Evolutionary conservation across 164 flowering plant genomes (phyloP), one percentile per base, ranked within the genome.

Genomic region (Macadamia integrifolia): DNA sequence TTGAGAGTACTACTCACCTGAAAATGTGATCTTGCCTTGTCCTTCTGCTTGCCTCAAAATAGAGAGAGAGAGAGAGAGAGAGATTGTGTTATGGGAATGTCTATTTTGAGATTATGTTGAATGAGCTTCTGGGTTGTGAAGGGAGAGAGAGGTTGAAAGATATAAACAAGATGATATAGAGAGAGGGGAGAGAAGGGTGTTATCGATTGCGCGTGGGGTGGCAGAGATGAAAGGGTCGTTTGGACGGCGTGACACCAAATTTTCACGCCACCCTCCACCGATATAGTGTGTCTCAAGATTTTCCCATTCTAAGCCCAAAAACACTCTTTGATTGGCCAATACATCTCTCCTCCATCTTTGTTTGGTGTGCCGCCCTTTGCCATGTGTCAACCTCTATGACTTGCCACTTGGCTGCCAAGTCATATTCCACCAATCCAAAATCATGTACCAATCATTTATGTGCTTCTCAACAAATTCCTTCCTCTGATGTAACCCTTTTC

Each of bases 261-360:
- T 80, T 75, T 86, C 86, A 86, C 89, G 89, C 87, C 85, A 84
- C 80, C 80, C 68, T 60, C 76, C 82, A 71, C 81, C 85, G 79
- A 77, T 70, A 65, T 76, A 73, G 77, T 82, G 64, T 77, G 55
- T 52, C 70, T 67, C 76, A 80, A 74, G 80, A 61, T 68, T 80
- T 78, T 66, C 32, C n/a, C n/a, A 18, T 40, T 14, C 32, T 56
- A 57, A 18, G 0, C 23, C 61, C 60, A 58, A 8, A 35, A 9
- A 46, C 50, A 46, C 50, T 35, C 40, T 35, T 35, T 35, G 40
- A 46, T 46, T 46, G 50, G 12, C 9, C 9, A 46, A 46, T 8
- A 46, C 50, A 46, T 3, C 50, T 58, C 40, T n/a, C 11, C 44
- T 73, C 55, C 50, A 23, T 46, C 9, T 71, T 71, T 61, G 74